Conservation (phyloP, 2,329 filamentous ascomycete genomes). For the Pleomassaria siparia region DNA sequence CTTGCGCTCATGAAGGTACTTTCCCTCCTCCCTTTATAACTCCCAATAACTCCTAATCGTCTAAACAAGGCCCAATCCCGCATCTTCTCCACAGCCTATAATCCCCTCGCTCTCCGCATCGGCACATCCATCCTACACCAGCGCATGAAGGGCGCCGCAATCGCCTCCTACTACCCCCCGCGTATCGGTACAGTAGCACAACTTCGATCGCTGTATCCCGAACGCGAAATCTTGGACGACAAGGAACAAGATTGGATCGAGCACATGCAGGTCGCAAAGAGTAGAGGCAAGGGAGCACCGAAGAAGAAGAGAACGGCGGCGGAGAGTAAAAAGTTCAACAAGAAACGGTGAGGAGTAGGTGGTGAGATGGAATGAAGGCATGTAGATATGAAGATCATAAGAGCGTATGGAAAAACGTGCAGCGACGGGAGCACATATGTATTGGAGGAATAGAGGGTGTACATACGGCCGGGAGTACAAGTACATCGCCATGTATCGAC, state of each 20-base stretch:
- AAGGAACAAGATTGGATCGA: slow-evolving; percentile 78
- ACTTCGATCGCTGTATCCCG: slow-evolving; percentile 69
- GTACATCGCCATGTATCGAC: too few species aligned
- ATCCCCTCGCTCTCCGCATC: slow-evolving; percentile 77
- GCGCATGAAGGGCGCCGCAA: slow-evolving; percentile 77
- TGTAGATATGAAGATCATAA: background rate
- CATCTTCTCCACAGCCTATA: slow-evolving; percentile 89
- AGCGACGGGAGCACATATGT: too few species aligned
- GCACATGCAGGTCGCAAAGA: slow-evolving; percentile 54
- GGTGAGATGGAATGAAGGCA: background rate
- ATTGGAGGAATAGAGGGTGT: too few species aligned
- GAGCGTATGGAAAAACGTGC: too few species aligned
- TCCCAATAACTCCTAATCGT: slow-evolving; percentile 9
- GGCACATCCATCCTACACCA: slow-evolving; percentile 93
- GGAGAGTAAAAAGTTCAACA: slow-evolving; percentile 51
- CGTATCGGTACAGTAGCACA: slow-evolving; percentile 72
- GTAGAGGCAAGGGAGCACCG: slow-evolving; percentile 80
- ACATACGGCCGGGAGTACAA: too few species aligned
- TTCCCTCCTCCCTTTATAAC: background rate
- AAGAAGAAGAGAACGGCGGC: slow-evolving; percentile 77
- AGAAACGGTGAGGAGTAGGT: slow-evolving; percentile 41
- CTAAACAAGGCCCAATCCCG: slow-evolving; percentile 74
- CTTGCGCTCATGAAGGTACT: slow-evolving; percentile 77
- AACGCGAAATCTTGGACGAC: slow-evolving; percentile 71
- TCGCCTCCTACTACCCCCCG: slow-evolving; percentile 87